Conservation (phyloP, 2,329 filamentous ascomycete species). For the Colletotrichum lentis region DNA sequence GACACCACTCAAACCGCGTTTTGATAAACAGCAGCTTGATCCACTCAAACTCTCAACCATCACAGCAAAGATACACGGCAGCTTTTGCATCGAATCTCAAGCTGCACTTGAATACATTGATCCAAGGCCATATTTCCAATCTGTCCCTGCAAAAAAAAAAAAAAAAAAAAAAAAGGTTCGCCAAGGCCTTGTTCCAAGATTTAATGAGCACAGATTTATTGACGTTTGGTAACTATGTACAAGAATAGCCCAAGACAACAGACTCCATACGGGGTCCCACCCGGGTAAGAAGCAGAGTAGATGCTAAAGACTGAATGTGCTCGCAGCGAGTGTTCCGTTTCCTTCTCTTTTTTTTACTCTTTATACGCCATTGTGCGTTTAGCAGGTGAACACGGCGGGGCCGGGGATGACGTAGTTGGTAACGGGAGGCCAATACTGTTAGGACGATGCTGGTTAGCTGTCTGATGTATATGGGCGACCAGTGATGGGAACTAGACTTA, state of each 20-base stretch:
- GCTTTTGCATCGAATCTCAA: too few species aligned
- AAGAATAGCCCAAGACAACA: neutral
- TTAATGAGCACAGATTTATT: neutral
- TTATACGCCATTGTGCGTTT: neutral
- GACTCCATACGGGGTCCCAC: neutral
- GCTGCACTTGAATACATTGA: neutral
- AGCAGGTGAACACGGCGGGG: slow-evolving; percentile 41
- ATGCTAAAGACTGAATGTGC: neutral
- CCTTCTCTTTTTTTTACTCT: neutral
- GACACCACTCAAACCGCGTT: too few species aligned
- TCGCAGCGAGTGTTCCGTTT: neutral
- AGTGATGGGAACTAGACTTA: neutral
- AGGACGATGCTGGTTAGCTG: neutral
- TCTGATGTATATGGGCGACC: too few species aligned
- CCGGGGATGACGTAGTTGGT: slow-evolving; percentile 43
- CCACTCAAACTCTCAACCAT: too few species aligned
- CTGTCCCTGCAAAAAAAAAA: neutral
- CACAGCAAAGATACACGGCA: too few species aligned
- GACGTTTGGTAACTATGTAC: neutral
- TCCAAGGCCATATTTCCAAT: neutral
- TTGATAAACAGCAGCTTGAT: too few species aligned
- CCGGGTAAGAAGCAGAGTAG: neutral
- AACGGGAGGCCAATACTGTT: slow-evolving; percentile 36
- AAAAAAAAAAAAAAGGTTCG: too few species aligned
- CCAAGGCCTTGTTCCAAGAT: too few species aligned